phyloP scores from a whole-genome alignment of 176 grass and related monocot species.

The Canna indica region DNA sequence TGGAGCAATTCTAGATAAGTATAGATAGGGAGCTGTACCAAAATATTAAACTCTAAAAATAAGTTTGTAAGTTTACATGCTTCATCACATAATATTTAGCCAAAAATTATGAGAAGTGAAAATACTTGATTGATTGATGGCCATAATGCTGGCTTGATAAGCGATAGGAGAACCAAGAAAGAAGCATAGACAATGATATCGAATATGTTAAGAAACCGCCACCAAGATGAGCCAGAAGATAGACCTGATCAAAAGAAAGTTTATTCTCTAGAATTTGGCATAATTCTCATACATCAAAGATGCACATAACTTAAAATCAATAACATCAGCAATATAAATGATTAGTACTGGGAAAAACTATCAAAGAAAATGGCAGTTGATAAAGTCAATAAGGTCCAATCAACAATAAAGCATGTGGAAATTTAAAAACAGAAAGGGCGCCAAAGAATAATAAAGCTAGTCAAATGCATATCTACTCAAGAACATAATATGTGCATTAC shows the following conservation, averaged over 20 bases:
- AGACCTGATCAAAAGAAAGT: constrained; percentile 37
- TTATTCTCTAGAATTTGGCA: background rate
- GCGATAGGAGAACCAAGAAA: constrained; percentile 50
- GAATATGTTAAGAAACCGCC: constrained; percentile 90
- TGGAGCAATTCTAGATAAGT: background rate
- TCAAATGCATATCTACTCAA: background rate
- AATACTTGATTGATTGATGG: constrained; percentile 53
- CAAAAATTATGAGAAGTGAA: background rate
- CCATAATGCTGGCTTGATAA: constrained; percentile 34
- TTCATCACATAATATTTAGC: background rate
- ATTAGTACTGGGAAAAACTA: background rate
- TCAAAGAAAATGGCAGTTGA: background rate
- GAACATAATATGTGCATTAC: too few species aligned
- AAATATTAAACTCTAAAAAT: background rate
- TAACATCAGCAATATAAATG: background rate
- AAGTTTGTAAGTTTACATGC: background rate
- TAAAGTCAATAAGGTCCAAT: background rate
- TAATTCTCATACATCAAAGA: background rate
- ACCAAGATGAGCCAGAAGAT: constrained; percentile 54
- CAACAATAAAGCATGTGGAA: background rate
- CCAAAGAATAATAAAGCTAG: background rate
- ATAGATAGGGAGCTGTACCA: background rate
- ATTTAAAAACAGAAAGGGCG: background rate
- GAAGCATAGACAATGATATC: constrained; percentile 75
- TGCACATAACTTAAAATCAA: background rate